Evolutionary conservation across 179 eudicot species (phyloP), one percentile per base, ranked within the genome.

Genomic region (Gypsophila paniculata): DNA sequence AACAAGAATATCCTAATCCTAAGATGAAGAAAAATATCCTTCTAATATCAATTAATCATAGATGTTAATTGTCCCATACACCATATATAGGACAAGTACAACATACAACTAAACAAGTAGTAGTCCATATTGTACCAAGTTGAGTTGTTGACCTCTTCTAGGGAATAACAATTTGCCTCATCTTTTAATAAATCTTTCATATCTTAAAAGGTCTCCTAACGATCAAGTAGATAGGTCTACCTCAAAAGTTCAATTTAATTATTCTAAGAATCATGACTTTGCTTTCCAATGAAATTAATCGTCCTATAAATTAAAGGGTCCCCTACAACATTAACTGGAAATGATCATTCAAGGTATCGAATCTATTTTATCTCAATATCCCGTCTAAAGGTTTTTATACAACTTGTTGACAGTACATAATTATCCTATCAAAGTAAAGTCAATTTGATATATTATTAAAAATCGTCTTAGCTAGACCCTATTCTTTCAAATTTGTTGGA

Each of bases 261-360:
- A 32, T 25, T 0, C 34, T 9, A 18, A 29, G 34, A 29, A 29
- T 29, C 34, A 29, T 29, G 34, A 19, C 39, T 38, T 58, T 9
- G 22, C 64, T 51, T 57, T 38, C 29, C 52, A 70, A 65, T 65
- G 68, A 65, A 26, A 65, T 65, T 21, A 61, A 61, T 13, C 39
- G 13, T 19, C 68, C 5, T 3, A 23, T 59, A 13, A 59, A 59
- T 29, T 42, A 54, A 18, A 54, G 59, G 61, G 61, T 57, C 61
- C 61, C 61, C 46, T 42, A 42, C 46, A 42, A 42, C 2, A 21
- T 21, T 46, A 57, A 19, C 61, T 10, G 6, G 12, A 21, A 57
- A 22, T 57, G 32, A 57, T 57, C 25, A 60, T 60, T 64, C 25
- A 21, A 73, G 70, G 65, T 64, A 53, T 51, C 38, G 61, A 21